Conservation (phyloP, 345 rosid species). For the Conringia planisiliqua region DNA sequence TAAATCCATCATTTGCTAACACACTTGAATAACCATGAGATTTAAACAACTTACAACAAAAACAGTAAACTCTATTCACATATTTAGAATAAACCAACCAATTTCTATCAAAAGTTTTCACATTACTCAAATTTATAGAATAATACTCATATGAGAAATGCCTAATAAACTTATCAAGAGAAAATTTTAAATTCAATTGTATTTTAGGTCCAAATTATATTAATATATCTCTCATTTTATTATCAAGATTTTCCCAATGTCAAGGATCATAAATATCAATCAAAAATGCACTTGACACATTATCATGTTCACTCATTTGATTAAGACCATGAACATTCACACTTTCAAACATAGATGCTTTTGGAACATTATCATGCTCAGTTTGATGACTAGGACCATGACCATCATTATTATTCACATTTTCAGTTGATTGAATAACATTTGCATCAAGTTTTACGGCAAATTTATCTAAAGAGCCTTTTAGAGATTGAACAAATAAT, state of each 20-base stretch:
- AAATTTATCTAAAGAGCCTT: too few relatives aligned
- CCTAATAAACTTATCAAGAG: not conserved
- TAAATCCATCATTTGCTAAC: not conserved
- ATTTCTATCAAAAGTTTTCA: not conserved
- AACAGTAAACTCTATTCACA: not conserved
- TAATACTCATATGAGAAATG: not conserved
- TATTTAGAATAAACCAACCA: not conserved
- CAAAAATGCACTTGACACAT: not conserved
- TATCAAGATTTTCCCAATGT: not conserved
- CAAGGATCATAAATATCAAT: not conserved
- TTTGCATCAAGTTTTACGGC: too few relatives aligned
- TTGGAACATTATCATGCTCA: not conserved
- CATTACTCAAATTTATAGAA: not conserved
- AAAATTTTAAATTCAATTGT: not conserved
- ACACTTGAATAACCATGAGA: not conserved
- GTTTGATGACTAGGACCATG: not conserved
- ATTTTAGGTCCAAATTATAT: not conserved
- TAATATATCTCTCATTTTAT: not conserved
- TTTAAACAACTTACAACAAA: not conserved
- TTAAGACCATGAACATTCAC: not conserved
- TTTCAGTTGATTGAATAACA: too few relatives aligned
- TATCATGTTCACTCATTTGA: not conserved
- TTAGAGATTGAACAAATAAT: too few relatives aligned
- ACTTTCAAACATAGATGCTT: not conserved
- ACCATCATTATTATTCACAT: not conserved